Percentiles rank a stretch among this genome's conserved stretches.
Evolutionary conservation across 345 rosid species (phyloP).

Genomic region (Eutrema heterophyllum): DNA sequence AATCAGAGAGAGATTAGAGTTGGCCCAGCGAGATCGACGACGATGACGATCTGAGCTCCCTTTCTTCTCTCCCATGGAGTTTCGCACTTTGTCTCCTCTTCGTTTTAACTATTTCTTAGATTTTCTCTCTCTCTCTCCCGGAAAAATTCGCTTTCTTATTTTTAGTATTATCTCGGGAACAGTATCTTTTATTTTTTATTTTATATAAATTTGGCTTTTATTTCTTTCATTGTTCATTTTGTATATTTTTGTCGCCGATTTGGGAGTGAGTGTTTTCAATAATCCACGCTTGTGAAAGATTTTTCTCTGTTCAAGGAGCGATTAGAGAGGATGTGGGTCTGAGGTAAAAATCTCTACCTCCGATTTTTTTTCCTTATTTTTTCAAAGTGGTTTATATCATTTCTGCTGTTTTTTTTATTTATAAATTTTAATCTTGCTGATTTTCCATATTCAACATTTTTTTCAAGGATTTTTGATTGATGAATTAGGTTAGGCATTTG

Average conservation of each 20-base stretch:
- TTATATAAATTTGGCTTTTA: not conserved
- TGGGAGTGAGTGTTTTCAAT: slow-evolving; percentile 26
- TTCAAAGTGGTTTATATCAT: not conserved
- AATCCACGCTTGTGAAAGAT: slow-evolving; percentile 6
- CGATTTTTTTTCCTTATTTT: not conserved
- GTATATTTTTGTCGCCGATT: slow-evolving; percentile 36
- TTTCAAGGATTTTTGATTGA: not conserved
- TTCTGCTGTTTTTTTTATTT: too few relatives aligned
- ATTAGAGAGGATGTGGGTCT: slow-evolving; percentile 71
- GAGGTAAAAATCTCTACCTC: slow-evolving; percentile 43
- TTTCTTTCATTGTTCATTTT: not conserved
- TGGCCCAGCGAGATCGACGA: slow-evolving; percentile 79
- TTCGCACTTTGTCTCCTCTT: slow-evolving; percentile 18
- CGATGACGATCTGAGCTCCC: slow-evolving; percentile 49
- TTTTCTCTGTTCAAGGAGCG: slow-evolving; percentile 33
- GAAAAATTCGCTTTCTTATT: not conserved
- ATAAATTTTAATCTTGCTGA: not conserved
- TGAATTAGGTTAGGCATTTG: slow-evolving; percentile 12
- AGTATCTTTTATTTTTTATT: not conserved
- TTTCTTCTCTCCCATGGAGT: slow-evolving; percentile 9
- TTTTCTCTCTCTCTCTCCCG: slow-evolving; percentile 12
- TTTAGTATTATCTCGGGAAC: slow-evolving; percentile 10
- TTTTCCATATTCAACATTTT: too few relatives aligned
- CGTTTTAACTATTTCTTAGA: slow-evolving; percentile 14
- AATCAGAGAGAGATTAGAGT: slow-evolving; percentile 21